Percentiles rank a stretch among this genome's conserved stretches.
Evolutionary conservation across 129 eudicot genomes (phyloP).

Genomic region (Saussurea involucrata): DNA sequence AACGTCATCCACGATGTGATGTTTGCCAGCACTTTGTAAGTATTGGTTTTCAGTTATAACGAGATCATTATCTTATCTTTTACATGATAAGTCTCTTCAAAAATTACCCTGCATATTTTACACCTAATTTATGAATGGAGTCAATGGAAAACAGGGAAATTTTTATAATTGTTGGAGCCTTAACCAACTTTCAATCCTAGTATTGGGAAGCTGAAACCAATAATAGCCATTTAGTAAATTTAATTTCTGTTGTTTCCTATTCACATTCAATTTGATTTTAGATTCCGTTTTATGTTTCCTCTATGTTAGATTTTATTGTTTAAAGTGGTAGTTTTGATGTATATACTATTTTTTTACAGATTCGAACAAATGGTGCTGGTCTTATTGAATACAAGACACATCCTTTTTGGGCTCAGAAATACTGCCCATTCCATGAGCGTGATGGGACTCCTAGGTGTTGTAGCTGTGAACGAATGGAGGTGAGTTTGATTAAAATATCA

Average conservation of each 20-base stretch:
- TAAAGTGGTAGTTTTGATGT: not conserved
- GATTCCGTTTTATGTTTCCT: not conserved
- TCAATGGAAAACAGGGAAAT: not conserved
- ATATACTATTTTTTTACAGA: constrained; percentile 30
- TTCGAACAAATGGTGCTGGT: constrained; percentile 72
- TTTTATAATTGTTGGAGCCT: not conserved
- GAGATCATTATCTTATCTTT: constrained; percentile 3
- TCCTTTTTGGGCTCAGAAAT: constrained; percentile 88
- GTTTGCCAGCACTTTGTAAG: constrained; percentile 83
- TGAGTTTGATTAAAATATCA: constrained; percentile 18
- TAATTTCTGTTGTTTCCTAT: not conserved
- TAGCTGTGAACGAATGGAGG: constrained; percentile 92
- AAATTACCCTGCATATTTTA: not conserved
- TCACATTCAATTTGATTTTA: not conserved
- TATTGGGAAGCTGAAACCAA: not conserved
- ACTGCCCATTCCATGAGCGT: constrained; percentile 70
- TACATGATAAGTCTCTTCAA: not conserved
- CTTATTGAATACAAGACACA: constrained; percentile 69
- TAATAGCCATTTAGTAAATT: not conserved
- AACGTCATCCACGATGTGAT: constrained; percentile 77
- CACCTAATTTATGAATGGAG: not conserved
- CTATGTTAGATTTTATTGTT: not conserved
- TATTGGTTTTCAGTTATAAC: constrained; percentile 7
- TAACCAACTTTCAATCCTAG: not conserved
- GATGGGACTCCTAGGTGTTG: constrained; percentile 86